Evolutionary conservation across 345 rosid genomes (phyloP), one percentile per base, ranked within the genome.

Genomic region (Citrus medica): DNA sequence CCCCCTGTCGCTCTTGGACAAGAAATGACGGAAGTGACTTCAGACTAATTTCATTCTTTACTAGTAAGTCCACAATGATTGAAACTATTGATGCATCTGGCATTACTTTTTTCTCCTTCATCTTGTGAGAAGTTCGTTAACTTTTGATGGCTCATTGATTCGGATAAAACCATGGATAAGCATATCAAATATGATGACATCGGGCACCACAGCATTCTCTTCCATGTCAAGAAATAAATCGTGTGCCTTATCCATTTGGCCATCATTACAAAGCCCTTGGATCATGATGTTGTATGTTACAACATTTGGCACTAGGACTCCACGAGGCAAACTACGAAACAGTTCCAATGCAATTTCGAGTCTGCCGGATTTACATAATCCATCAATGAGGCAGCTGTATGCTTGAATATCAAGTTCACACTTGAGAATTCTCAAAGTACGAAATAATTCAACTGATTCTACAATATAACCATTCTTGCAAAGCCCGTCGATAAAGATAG

Each of bases 401-500:
- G 59, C 59, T 19, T 9, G 13, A 40, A 40, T 40, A 40, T 9
- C 3, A 9, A 40, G 46, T 40, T 40, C 46, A 40, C 46, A 9
- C 13, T 40, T 40, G 46, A 40, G 46, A 0, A 9, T 40, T 40
- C 1, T 2, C 46, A 40, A 40, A 40, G 46, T 9, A 9, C 3
- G 46, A 9, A 40, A 40, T 40, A 40, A 4, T 40, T 40, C 13
- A 40, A 40, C 46, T 9, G 46, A 3, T 13, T 40, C 46, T 40
- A 40, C 3, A 40, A 40, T 2, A 40, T 9, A 40, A 40, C 46
- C 46, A 42, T 42, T 42, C 48, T 10, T 42, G 48, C 48, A 42
- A 13, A 42, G 48, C 4, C 14, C 48, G 14, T 42, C 48, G 0
- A 42, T 3, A 2, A 10, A 10, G 4, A 0, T 10, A 0, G 0